These are phyloP conservation scores for Phytophthora chlamydospora DNA, from an alignment of 352 stramenopile species.

Conservation along the genomic window DNA sequence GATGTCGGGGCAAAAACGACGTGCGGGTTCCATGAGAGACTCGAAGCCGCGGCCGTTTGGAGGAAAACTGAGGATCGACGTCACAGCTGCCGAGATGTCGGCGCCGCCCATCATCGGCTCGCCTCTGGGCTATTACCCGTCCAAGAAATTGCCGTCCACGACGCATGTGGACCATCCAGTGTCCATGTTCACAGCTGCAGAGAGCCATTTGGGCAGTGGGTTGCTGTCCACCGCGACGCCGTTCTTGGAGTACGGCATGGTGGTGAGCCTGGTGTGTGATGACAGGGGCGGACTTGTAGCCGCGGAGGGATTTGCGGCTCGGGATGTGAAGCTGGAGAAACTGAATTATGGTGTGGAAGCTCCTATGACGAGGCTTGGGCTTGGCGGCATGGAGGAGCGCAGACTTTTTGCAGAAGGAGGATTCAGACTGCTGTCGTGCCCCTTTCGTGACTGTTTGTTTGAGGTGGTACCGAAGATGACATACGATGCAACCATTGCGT, in stretches of 20 bases:
- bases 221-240: constrained; percentile 30
- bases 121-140: constrained; percentile 51
- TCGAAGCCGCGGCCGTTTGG: constrained; percentile 22
- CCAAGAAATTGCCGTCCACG: constrained; percentile 45
- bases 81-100: constrained; percentile 39
- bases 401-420: constrained; percentile 43
- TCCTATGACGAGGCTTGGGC: constrained; percentile 43
- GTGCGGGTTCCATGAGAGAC: constrained; percentile 11
- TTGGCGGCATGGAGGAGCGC: constrained; percentile 52
- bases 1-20: constrained; percentile 7
- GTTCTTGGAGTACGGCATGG: constrained; percentile 78
- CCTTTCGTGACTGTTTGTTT: constrained; percentile 74
- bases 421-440: constrained; percentile 50
- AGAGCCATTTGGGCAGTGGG: constrained; percentile 24
- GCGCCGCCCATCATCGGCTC: constrained; percentile 41
- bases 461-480: constrained; percentile 79
- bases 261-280: constrained; percentile 66
- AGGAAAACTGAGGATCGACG: constrained; percentile 52
- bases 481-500: constrained; percentile 63
- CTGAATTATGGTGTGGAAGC: constrained; percentile 41
- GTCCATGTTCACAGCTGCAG: constrained; percentile 36
- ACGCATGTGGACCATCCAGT: constrained; percentile 41
- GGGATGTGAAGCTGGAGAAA: constrained; percentile 62
- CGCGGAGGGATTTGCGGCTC: constrained; percentile 60
- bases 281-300: constrained; percentile 58